These are phyloP conservation scores for Fusarium anthophilum DNA, from an alignment of 2,329 filamentous ascomycete species.

Conservation along the genomic window DNA sequence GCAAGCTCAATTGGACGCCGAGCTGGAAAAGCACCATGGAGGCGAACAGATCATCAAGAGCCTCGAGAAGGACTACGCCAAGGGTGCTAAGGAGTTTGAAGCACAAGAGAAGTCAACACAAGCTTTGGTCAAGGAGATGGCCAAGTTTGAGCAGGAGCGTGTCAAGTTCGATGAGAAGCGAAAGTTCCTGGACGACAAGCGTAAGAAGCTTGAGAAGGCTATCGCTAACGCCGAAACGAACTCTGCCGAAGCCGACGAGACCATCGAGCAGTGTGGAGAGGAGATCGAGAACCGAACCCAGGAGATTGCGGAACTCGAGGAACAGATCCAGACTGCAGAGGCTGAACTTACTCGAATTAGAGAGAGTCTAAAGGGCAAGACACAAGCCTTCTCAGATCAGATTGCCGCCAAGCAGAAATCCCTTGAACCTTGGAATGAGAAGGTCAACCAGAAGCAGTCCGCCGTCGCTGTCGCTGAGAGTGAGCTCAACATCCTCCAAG, in stretches of 20 bases:
- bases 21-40: constrained; percentile 91
- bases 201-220: constrained; percentile 93
- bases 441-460: constrained; percentile 95
- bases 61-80: constrained; percentile 84
- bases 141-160: constrained; percentile 93
- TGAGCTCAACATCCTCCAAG: constrained; percentile 89
- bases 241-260: constrained; percentile 76
- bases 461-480: constrained; percentile 94
- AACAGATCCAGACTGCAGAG: constrained; percentile 80
- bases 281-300: constrained; percentile 80
- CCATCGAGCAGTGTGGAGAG: constrained; percentile 78
- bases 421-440: constrained; percentile 95
- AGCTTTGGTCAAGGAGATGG: constrained; percentile 82
- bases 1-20: constrained; percentile 84
- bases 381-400: constrained; percentile 90
- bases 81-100: constrained; percentile 85
- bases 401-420: constrained; percentile 93
- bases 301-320: constrained; percentile 81
- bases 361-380: constrained; percentile 92
- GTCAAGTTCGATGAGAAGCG: constrained; percentile 98
- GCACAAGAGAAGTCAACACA: constrained; percentile 84
- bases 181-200: constrained; percentile 90
- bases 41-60: constrained; percentile 90
- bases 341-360: constrained; percentile 84
- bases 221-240: constrained; percentile 80